A percentile compares a stretch with the other conserved stretches of the same genome.
These are phyloP conservation scores for Cryptococcus deneoformans DNA, from an alignment of 1,284 basidiomycete species.

Conservation along the genomic window DNA sequence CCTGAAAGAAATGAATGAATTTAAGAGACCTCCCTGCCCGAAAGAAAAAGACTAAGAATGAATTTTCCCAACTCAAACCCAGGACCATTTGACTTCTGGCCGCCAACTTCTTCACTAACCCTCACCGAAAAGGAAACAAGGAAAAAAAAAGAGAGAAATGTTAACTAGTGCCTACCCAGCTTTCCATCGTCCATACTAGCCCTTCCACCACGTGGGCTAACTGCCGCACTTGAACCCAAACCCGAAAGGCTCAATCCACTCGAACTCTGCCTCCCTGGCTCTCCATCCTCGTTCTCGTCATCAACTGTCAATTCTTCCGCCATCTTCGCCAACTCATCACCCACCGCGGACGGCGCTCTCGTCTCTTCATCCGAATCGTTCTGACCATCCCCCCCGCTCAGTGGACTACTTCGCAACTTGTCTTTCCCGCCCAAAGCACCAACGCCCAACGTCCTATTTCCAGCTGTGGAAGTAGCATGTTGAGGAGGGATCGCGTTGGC, in stretches of 20 bases:
- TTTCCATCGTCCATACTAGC: slow-evolving; percentile 28
- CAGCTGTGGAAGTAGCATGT: too few relatives aligned
- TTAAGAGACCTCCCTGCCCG: neutral
- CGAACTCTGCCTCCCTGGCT: slow-evolving; percentile 2
- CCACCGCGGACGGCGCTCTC: neutral
- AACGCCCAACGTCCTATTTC: too few relatives aligned
- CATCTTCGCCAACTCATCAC: slow-evolving; percentile 1
- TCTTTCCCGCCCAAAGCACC: neutral
- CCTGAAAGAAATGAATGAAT: neutral
- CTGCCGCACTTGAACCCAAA: neutral
- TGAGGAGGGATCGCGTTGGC: slow-evolving; percentile 9
- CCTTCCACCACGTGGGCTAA: slow-evolving; percentile 2
- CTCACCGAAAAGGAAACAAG: too few relatives aligned
- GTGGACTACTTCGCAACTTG: neutral
- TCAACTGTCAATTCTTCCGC: neutral
- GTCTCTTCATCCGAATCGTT: neutral
- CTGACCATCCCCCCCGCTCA: neutral
- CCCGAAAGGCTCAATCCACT: neutral
- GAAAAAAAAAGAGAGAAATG: slow-evolving; percentile 1
- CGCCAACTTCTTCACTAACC: too few relatives aligned
- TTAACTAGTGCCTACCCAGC: slow-evolving; percentile 7
- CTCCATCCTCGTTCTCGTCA: neutral
- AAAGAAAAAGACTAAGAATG: neutral
- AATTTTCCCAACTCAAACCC: neutral
- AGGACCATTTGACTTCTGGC: neutral